These are phyloP conservation scores for Leptosphaerulina australis DNA, from an alignment of 2,329 filamentous ascomycete species.

Conservation along the genomic window DNA sequence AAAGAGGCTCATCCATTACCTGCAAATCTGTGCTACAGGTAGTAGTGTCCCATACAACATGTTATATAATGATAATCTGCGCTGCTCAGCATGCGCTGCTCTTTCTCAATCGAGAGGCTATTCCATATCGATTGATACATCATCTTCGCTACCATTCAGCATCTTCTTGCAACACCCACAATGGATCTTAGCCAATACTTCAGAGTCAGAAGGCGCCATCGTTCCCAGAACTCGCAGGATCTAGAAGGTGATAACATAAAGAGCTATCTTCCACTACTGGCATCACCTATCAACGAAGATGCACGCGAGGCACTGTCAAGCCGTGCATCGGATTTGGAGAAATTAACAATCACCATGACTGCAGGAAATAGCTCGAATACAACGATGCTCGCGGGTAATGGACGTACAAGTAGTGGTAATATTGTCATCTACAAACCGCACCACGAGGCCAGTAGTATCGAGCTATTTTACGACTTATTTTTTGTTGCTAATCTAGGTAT, in stretches of 20 bases:
- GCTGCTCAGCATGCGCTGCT: neutral
- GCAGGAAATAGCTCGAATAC: slow-evolving; percentile 15
- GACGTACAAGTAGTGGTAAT: slow-evolving; percentile 28
- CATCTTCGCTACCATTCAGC: neutral
- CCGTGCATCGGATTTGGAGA: slow-evolving; percentile 22
- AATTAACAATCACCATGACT: slow-evolving; percentile 12
- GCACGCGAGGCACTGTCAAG: slow-evolving; percentile 20
- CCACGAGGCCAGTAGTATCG: slow-evolving; percentile 58
- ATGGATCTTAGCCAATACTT: slow-evolving; percentile 32
- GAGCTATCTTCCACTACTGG: slow-evolving; percentile 26
- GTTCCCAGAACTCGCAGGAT: neutral
- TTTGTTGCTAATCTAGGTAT: slow-evolving; percentile 65
- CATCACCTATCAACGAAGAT: slow-evolving; percentile 31
- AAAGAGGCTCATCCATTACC: neutral
- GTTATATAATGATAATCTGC: slow-evolving; percentile 1
- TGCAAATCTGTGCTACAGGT: neutral
- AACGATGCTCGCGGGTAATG: slow-evolving; percentile 21
- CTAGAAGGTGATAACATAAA: slow-evolving; percentile 3
- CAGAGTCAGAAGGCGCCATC: slow-evolving; percentile 16
- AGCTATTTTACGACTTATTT: slow-evolving; percentile 66
- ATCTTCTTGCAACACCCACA: neutral
- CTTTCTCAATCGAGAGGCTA: neutral
- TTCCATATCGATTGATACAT: neutral
- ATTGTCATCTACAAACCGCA: slow-evolving; percentile 36
- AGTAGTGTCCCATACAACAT: too few relatives aligned